Percentiles rank a stretch among this genome's conserved stretches.
These are phyloP conservation scores for Phaeotremella fagi DNA, from an alignment of 768 basidiomycete species.

Conservation along the genomic window DNA sequence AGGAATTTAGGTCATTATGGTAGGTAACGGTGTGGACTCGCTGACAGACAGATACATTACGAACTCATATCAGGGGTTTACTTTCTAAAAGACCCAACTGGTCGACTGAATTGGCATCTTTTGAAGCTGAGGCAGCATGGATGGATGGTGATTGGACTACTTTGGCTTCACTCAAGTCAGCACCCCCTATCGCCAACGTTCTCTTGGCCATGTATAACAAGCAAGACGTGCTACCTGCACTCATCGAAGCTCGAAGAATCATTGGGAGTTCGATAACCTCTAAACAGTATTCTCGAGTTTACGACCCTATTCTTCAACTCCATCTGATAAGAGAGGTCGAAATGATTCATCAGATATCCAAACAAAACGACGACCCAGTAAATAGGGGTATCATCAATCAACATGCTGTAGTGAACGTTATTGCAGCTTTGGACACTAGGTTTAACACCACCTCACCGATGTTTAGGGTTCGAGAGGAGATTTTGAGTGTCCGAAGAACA, in stretches of 20 bases:
- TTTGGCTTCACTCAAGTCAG: conserved; percentile 60
- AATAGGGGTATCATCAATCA: conserved; percentile 23
- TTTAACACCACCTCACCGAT: conserved; percentile 76
- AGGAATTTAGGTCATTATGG: conserved; percentile 96
- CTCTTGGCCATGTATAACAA: conserved; percentile 70
- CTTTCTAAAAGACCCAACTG: conserved; percentile 77
- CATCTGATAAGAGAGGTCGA: conserved; percentile 85
- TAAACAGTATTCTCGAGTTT: conserved; percentile 74
- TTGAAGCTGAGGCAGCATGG: conserved; percentile 90
- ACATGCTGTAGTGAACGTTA: conserved; percentile 52
- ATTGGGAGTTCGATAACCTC: conserved; percentile 77
- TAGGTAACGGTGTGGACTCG: conserved; percentile 49
- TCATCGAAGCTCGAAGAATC: conserved; percentile 57
- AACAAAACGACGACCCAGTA: conserved; percentile 34
- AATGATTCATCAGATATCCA: conserved; percentile 52
- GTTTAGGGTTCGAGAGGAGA: conserved; percentile 79
- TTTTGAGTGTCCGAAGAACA: conserved; percentile 82
- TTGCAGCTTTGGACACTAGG: conserved; percentile 58
- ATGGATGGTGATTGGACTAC: conserved; percentile 92
- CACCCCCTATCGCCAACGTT: conserved; percentile 61
- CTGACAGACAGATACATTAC: conserved; percentile 64
- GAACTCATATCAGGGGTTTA: conserved; percentile 89
- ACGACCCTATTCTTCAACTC: conserved; percentile 77
- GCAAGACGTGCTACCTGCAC: conserved; percentile 41
- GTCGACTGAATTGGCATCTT: conserved; percentile 69